Percentiles rank a stretch among this genome's conserved stretches.
These are phyloP conservation scores for Hemisphaericaspora lyxosophila DNA, from an alignment of 1,139 yeast genomes.

Conservation along the genomic window DNA sequence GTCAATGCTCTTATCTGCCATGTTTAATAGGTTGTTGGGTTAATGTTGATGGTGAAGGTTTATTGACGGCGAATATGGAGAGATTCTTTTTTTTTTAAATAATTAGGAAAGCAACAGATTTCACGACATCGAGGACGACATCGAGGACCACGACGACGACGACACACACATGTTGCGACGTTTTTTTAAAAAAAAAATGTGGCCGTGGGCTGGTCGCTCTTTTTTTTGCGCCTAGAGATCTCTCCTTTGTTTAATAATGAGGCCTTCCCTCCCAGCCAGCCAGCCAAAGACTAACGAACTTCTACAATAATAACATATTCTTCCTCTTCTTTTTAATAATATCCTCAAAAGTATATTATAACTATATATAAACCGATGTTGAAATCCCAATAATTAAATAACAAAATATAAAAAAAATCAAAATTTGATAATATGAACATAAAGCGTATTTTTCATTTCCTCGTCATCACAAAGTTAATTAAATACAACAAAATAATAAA, in stretches of 20 bases:
- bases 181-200: too few relatives aligned
- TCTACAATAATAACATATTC: too few relatives aligned
- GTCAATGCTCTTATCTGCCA: neutral
- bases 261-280: too few relatives aligned
- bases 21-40: neutral
- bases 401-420: conserved; percentile 20
- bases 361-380: conserved; percentile 25
- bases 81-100: neutral
- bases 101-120: too few relatives aligned
- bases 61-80: conserved; percentile 2
- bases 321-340: too few relatives aligned
- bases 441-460: conserved; percentile 11
- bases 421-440: conserved; percentile 17
- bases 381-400: conserved; percentile 43
- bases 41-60: neutral
- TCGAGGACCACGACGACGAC: too few relatives aligned
- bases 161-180: too few relatives aligned
- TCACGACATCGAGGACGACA: too few relatives aligned
- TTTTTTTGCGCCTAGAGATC: too few relatives aligned
- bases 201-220: too few relatives aligned
- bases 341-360: conserved; percentile 3
- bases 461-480: conserved; percentile 19
- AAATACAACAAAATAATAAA: conserved; percentile 15
- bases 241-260: too few relatives aligned
- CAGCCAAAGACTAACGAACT: too few relatives aligned